Conservation (phyloP, 495 filamentous ascomycete genomes). For the Paragyromitra xinjiangensis region DNA sequence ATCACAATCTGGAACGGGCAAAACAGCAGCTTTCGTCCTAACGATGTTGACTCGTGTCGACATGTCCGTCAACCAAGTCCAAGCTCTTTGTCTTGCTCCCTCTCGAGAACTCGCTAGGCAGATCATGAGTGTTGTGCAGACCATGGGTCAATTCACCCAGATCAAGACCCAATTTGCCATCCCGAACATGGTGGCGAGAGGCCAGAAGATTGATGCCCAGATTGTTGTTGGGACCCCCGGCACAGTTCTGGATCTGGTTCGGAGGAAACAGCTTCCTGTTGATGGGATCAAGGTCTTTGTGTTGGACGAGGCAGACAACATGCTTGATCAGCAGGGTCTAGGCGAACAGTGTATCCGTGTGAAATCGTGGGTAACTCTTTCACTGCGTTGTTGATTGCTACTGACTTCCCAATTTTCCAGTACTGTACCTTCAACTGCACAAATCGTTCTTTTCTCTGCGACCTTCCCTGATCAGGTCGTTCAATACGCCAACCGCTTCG, state of each 20-base stretch:
- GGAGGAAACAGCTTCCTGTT: slow-evolving; percentile 71
- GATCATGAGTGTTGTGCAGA: slow-evolving; percentile 81
- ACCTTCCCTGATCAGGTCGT: slow-evolving; percentile 90
- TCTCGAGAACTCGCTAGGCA: slow-evolving; percentile 95
- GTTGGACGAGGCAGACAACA: slow-evolving; percentile 94
- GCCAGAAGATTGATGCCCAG: slow-evolving; percentile 70
- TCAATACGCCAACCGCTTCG: slow-evolving; percentile 78
- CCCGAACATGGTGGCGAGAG: slow-evolving; percentile 73
- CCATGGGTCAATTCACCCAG: slow-evolving; percentile 82
- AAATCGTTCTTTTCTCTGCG: slow-evolving; percentile 93
- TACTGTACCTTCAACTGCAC: slow-evolving; percentile 62
- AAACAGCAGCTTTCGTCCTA: slow-evolving; percentile 94
- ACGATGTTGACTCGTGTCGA: slow-evolving; percentile 89
- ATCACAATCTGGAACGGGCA: slow-evolving; percentile 97
- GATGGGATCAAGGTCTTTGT: slow-evolving; percentile 77
- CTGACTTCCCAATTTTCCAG: slow-evolving; percentile 15
- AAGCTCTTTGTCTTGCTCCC: slow-evolving; percentile 89
- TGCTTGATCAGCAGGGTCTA: slow-evolving; percentile 92
- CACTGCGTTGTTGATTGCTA: not conserved
- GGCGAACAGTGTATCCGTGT: slow-evolving; percentile 94
- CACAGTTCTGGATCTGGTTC: slow-evolving; percentile 86
- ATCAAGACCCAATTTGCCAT: slow-evolving; percentile 80
- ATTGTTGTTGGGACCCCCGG: slow-evolving; percentile 94
- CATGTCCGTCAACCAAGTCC: slow-evolving; percentile 71
- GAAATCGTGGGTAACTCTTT: slow-evolving; percentile 69